Evolutionary conservation across 1,284 basidiomycete species (phyloP).

Genomic region (Rhodotorula sp.): DNA sequence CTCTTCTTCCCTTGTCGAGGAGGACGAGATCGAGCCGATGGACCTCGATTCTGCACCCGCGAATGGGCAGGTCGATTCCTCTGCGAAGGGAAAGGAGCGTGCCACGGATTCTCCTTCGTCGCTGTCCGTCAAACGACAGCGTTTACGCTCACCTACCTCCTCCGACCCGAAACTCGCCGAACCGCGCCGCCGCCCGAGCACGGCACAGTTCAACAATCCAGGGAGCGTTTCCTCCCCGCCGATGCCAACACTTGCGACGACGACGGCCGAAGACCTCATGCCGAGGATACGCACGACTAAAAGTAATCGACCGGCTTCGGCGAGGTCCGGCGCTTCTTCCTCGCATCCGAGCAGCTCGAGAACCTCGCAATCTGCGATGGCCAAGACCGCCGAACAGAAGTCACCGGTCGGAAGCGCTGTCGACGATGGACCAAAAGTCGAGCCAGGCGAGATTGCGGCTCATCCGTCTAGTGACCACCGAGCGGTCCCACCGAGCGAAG

Average conservation of each 20-base stretch:
- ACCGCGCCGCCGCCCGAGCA: not conserved
- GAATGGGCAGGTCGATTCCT: not conserved
- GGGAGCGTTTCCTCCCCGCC: not conserved
- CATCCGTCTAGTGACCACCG: not conserved
- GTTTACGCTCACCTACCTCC: not conserved
- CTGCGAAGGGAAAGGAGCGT: slow-evolving; percentile 10
- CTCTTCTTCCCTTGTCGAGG: not conserved
- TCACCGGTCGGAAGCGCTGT: too few relatives aligned
- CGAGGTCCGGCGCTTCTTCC: slow-evolving; percentile 1
- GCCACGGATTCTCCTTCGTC: not conserved
- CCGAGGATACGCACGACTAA: slow-evolving; percentile 1
- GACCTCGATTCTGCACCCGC: not conserved
- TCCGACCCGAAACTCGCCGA: not conserved
- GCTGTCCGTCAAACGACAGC: not conserved
- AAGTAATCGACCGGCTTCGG: slow-evolving; percentile 9
- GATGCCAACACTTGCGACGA: slow-evolving; percentile 11
- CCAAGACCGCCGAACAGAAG: too few relatives aligned
- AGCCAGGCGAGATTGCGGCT: too few relatives aligned
- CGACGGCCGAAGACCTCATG: slow-evolving; percentile 15
- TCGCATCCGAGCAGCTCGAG: not conserved
- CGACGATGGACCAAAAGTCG: too few relatives aligned
- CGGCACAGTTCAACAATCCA: not conserved
- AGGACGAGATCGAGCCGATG: not conserved
- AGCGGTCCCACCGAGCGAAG: not conserved
- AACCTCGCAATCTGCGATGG: not conserved